Base-by-base conservation (phyloP, 2,329 filamentous ascomycete genomes). In the Trichoderma atroviride region DNA sequence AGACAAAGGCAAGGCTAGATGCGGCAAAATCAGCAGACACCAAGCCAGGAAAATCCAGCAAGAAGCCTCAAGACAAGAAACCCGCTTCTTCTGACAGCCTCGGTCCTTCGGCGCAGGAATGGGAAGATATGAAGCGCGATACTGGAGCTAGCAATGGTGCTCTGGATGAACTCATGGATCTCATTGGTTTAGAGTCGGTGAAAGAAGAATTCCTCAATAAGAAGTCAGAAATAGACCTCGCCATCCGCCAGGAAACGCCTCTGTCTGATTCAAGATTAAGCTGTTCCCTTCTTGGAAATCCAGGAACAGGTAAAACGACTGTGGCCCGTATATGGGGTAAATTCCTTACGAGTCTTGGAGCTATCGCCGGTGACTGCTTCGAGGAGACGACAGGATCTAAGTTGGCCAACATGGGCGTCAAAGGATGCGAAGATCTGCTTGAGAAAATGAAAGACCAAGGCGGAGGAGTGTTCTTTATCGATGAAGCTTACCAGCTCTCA, bases 241-340 rank as follows among this genome's bases (percentile, higher is more conserved):
- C 40, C 0, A 73, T 88, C 0, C 82, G 88, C 0, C 91, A 93
- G 75, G 80, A 80, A 0, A 78, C 87, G 0, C 83, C 87, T 1
- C 75, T 91, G 0, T 80, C 78, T 0, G 78, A 81, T 0, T 89
- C 93, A 70, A 81, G 92, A 1, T 88, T 91, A 63, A 86, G 89
- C 9, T 84, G 86, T 1, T 84, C 85, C 0, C 78, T 94, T 3
- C 79, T 94, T 0, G 92, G 92, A 0, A 94, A 94, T 73, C 91
- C 92, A 0, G 92, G 92, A 4, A 94, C 91, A 69, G 91, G 90
- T 86, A 94, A 94, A 80, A 95, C 92, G 0, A 94, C 92, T 0
- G 89, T 94, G 0, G 92, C 92, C 0, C 84, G 91, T 0, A 79
- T 91, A 0, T 94, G 92, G 69, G 89, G 87, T 0, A 83, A 87